A percentile compares a stretch with the other conserved stretches of the same genome.
phyloP scores from a whole-genome alignment of 139 green algal genomes.

The Nannochloris sp. region DNA sequence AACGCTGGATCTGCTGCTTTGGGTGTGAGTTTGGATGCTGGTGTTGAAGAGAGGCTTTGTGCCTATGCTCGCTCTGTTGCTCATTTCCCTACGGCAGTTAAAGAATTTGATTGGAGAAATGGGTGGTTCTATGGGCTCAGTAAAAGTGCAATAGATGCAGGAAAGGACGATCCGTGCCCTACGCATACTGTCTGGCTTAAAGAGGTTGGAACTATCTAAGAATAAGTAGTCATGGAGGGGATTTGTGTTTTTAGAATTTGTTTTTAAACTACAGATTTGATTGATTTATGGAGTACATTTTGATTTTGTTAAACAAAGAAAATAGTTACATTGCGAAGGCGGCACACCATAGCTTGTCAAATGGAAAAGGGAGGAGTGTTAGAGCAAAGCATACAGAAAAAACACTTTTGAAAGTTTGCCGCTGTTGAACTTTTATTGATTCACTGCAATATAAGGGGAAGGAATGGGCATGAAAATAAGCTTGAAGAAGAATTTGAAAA shows the following conservation, averaged over 20 bases:
- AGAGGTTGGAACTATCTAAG: conserved; percentile 68
- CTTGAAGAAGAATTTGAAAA: too few species aligned
- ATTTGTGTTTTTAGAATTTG: conserved; percentile 4
- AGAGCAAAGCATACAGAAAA: too few species aligned
- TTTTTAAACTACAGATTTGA: background rate
- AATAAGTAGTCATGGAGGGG: too few species aligned
- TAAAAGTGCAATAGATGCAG: conserved; percentile 37
- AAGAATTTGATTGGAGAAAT: conserved; percentile 98
- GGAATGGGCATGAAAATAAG: too few species aligned
- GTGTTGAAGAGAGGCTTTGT: conserved; percentile 52
- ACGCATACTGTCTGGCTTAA: conserved; percentile 76
- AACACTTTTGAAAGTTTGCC: too few species aligned
- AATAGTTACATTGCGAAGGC: too few species aligned
- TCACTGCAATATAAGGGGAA: too few species aligned
- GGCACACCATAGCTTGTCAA: too few species aligned
- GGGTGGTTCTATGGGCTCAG: conserved; percentile 86
- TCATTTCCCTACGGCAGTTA: conserved; percentile 95
- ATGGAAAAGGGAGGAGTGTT: too few species aligned
- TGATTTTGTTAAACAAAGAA: background rate
- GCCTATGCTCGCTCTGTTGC: conserved; percentile 88
- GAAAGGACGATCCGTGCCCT: conserved; percentile 80
- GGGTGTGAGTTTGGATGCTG: conserved; percentile 52
- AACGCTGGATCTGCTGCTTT: conserved; percentile 51
- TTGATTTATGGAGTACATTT: background rate
- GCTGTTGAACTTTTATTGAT: too few species aligned